Base-by-base conservation (phyloP, 2,329 filamentous ascomycete genomes). In the Talaromyces sp. region DNA sequence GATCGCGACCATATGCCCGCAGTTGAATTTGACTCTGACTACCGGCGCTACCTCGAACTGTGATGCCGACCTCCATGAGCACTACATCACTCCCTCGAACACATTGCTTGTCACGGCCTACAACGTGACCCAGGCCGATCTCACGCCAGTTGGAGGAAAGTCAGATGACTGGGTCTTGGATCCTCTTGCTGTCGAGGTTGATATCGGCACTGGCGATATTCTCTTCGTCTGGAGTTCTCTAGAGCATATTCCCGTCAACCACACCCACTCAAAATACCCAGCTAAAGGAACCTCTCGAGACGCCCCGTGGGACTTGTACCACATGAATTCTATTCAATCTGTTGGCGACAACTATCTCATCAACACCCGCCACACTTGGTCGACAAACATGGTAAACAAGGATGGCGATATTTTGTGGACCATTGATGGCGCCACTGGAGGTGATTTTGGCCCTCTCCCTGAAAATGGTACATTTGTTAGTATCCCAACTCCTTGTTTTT, bases 181-280 rank as follows among this genome's bases (percentile, higher is more conserved):
- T 58, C 67, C 73, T 14, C 61, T 75, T 1, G 77, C 81, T 62
- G 77, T 80, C 59, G 79, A 82, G 66, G 64, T 81, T 29, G 73
- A 79, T 59, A 71, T 81, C 35, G 75, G 73, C 32, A 78, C 75
- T 0, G 67, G 75, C 2, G 69, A 52, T 1, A 31, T 78, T 0
- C 63, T 80, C 10, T 82, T 80, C 64, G 67, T 78, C 63, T 82
- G 80, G 80, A 73, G 74, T 43, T 78, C 80, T 11, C 76, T 76
- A 6, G 76, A 80, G 4, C 78, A 81, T 63, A 14, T 52, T 17
- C 29, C 31, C 27, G 55, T 58, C 17, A 58, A 58, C 21, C 70
- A 70, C 1, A 32, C 73, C n/a, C n/a, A n/a, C n/a, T n/a, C 14
- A 64, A 66, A n/a, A 56, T 59, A 67, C 17, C 71, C 73, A 54